phyloP scores from a whole-genome alignment of 768 basidiomycete species.

The Psilocybe subaeruginosa region DNA sequence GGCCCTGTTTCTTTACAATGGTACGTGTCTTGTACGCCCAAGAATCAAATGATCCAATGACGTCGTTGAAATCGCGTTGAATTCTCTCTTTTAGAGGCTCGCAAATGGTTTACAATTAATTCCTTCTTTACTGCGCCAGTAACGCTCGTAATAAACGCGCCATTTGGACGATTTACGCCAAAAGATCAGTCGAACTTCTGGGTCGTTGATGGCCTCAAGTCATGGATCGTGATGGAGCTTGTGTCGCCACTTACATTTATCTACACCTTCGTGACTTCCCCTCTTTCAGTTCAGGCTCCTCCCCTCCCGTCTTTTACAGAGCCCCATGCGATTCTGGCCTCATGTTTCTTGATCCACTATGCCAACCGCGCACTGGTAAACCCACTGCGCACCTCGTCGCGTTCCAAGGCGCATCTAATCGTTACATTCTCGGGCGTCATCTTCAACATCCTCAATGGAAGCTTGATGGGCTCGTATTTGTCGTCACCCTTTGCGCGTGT shows the following conservation, averaged over 20 bases:
- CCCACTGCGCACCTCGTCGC: constrained; percentile 78
- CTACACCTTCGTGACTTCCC: constrained; percentile 49
- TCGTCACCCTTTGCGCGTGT: constrained; percentile 54
- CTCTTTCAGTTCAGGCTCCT: constrained; percentile 42
- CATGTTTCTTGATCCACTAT: constrained; percentile 77
- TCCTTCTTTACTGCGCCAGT: constrained; percentile 39
- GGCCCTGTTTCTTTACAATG: constrained; percentile 15
- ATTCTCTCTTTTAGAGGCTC: constrained; percentile 17
- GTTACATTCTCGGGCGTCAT: constrained; percentile 56
- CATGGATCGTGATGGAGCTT: constrained; percentile 85
- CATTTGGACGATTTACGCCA: constrained; percentile 79
- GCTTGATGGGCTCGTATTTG: constrained; percentile 70
- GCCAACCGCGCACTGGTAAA: constrained; percentile 80
- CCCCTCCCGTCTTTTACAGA: constrained; percentile 32
- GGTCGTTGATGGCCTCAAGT: constrained; percentile 56
- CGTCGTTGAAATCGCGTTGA: not conserved
- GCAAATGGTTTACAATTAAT: constrained; percentile 50
- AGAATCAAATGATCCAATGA: not conserved
- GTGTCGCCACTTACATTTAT: constrained; percentile 60
- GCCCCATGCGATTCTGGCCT: constrained; percentile 53
- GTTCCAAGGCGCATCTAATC: constrained; percentile 73
- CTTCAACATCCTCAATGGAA: constrained; percentile 80
- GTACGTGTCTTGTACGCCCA: not conserved
- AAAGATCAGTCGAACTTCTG: constrained; percentile 43
- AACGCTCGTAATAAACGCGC: constrained; percentile 65